Conservation (phyloP, 148 eudicot genomes). For the Spergularia bocconei region DNA sequence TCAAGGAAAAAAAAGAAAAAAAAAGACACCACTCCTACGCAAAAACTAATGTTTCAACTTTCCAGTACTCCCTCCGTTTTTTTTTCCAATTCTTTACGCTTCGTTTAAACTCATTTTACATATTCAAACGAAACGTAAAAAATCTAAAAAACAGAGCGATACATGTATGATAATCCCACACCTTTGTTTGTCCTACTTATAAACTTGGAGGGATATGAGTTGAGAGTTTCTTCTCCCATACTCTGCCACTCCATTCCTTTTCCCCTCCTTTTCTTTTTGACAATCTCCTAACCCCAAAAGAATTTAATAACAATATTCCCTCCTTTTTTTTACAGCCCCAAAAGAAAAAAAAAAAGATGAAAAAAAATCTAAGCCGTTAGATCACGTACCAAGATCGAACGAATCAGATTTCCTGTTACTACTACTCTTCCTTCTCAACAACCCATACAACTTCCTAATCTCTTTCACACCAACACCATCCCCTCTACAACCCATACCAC, state of each 20-base stretch:
- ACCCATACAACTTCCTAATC: constrained; percentile 67
- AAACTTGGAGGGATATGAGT: neutral
- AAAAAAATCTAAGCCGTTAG: constrained; percentile 10
- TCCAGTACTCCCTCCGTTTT: too few species aligned
- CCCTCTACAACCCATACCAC: constrained; percentile 39
- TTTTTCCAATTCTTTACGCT: too few species aligned
- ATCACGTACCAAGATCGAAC: constrained; percentile 42
- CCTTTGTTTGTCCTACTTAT: constrained; percentile 2
- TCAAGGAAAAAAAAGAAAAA: neutral
- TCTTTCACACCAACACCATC: constrained; percentile 43
- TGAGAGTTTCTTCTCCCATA: neutral
- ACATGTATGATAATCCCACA: neutral
- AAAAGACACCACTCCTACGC: neutral
- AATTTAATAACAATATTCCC: neutral
- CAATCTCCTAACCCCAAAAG: constrained; percentile 10
- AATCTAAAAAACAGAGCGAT: too few species aligned
- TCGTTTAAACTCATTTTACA: too few species aligned
- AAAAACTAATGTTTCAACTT: too few species aligned
- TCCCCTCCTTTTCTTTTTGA: neutral
- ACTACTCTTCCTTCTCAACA: constrained; percentile 53
- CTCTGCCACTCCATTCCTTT: neutral
- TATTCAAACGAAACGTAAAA: too few species aligned
- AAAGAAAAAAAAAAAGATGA: neutral
- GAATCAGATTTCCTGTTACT: constrained; percentile 42
- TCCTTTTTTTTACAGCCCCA: neutral